Evolutionary conservation across 805 yeast species (phyloP), one percentile per base, ranked within the genome.

Genomic region (Candida nanaspora): DNA sequence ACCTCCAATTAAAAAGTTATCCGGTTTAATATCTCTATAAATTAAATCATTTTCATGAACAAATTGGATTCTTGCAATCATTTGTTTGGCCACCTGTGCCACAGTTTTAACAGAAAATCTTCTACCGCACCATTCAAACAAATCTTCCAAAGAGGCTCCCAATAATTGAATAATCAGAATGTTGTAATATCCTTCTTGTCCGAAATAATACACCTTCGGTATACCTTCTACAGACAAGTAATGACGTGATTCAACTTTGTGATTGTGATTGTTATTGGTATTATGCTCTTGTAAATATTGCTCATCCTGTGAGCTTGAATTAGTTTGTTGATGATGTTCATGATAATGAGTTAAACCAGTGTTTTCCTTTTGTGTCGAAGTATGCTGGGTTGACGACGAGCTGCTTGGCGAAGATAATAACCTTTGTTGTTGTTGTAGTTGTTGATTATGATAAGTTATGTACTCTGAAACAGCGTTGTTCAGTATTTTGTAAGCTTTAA

Each of bases 101-200:
- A 82, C 84, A 3, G 93, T 82, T 56, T 82, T 78, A 32, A 78
- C 74, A 33, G 80, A 70, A 50, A 84, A 85, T 47, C 74, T 72
- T 42, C 93, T 68, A 3, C 88, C 88, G 65, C 94, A 84, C 94
- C 94, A 84, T 57, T 84, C 94, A 63, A 84, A 84, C 52, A 84
- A 66, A 62, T 84, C 94, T 55, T 84, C 94, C 44, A 84, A 62
- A 2, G 91, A 82, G 1, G 94, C 93, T 3, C 94, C 99, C 45
- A 84, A 66, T 43, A 84, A 65, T 57, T 84, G 93, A 48, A 84
- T 82, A 26, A 84, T 84, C 46, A 84, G 64, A 35, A 84, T 82
- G 56, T 82, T 82, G 53, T 84, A 88, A 48, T 82, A 73, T 14
- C 94, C 93, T 57, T 84, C 93, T 58, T 84, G 93, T 15, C 93